Evolutionary conservation across 805 yeast genomes (phyloP), one percentile per base, ranked within the genome.

Genomic region (Spencermartinsiella europaea): DNA sequence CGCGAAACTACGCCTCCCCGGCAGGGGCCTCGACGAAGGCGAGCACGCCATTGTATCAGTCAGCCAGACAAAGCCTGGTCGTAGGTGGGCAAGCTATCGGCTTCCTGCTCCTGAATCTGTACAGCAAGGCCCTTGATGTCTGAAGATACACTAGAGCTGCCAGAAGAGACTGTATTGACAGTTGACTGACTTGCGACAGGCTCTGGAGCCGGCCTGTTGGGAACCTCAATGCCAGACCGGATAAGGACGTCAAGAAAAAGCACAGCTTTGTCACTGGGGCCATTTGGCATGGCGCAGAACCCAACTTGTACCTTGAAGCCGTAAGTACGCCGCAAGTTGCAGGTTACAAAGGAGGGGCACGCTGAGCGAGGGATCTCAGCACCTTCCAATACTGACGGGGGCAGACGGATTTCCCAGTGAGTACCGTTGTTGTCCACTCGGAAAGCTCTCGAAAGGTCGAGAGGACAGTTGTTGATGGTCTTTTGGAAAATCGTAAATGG

Each of bases 311-410:
- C 55, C 34, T 55, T 60, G 34, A 77, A 44, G 3, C 55, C 50
- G 55, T 79, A 77, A 14, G 49, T 52, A 34, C 84, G 67, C 8
- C 66, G 57, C 19, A 82, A 69, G 55, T 79, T 80, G 55, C 85
- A 80, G 3, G 80, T 72, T 21, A 58, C 61, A 59, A 83, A 82
- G 16, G 75, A 62, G 1, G 86, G 85, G 1, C 80, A 65, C 3
- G 75, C 62, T 36, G 68, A 53, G 39, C 69, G 72, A 0, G 84
- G 82, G 15, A 77, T 50, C 2, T 64, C 58, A 37, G 77, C 71
- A 50, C 68, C 69, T 21, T 64, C 53, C 49, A 66, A 73, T 45
- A 69, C 22, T 4, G 10, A 20, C 5, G 46, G 42, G 5, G 54
- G 51, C 5, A 58, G 38, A 17, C 19, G 33, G 27, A 54, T 31